Evolutionary conservation across 768 basidiomycete genomes (phyloP).

Genomic region (Mrakia blollopis): DNA sequence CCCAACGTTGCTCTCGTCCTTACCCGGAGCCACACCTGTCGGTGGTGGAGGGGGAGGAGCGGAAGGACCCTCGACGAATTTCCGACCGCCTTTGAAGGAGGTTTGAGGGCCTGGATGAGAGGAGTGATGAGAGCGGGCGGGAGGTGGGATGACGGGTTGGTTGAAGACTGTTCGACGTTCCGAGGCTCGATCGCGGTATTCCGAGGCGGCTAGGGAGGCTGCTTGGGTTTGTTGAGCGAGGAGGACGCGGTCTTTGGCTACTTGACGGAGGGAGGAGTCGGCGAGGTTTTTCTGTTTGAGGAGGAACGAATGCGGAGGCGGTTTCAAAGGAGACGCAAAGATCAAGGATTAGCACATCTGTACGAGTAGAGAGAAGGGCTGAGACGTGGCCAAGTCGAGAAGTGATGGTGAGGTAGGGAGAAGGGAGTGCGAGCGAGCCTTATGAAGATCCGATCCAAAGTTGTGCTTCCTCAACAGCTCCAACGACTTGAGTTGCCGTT

Average conservation of each 20-base stretch:
- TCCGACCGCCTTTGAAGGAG: conserved; percentile 42
- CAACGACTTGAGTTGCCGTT: conserved; percentile 81
- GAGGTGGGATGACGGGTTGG: conserved; percentile 84
- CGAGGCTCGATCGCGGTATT: conserved; percentile 91
- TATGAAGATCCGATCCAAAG: conserved; percentile 90
- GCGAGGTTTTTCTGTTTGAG: conserved; percentile 72
- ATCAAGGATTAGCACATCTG: conserved; percentile 14
- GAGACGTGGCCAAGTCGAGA: not conserved
- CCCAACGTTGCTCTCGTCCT: conserved; percentile 27
- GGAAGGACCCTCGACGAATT: conserved; percentile 59
- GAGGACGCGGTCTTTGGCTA: conserved; percentile 55
- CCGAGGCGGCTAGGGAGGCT: conserved; percentile 50
- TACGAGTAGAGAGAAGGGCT: not conserved
- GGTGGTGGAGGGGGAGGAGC: conserved; percentile 55
- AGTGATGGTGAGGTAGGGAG: conserved; percentile 31
- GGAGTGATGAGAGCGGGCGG: conserved; percentile 35
- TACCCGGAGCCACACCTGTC: not conserved
- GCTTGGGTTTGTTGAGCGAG: conserved; percentile 18
- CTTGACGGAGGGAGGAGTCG: conserved; percentile 51
- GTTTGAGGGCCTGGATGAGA: conserved; percentile 35
- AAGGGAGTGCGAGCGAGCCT: conserved; percentile 56
- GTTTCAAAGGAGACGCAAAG: not conserved
- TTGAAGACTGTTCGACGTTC: conserved; percentile 87
- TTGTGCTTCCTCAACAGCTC: conserved; percentile 86
- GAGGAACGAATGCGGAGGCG: not conserved